Evolutionary conservation across 2,329 filamentous ascomycete species (phyloP), one percentile per base, ranked within the genome.

Genomic region (Neopestalotiopsis clavispora): DNA sequence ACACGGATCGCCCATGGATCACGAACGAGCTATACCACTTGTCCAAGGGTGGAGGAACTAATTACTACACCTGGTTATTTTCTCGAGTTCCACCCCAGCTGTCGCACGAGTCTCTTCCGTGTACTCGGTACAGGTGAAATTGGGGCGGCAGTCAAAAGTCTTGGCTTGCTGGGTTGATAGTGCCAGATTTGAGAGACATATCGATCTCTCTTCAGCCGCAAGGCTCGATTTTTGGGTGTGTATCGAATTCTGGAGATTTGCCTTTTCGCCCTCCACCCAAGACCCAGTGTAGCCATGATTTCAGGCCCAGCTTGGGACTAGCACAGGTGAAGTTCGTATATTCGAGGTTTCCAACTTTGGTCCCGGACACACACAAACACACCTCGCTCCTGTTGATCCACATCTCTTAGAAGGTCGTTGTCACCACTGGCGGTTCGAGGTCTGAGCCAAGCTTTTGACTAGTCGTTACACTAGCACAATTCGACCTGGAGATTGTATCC

Each of bases 1-100:
- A 62, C 59, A 62, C 59, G 59, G 59, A 62, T 62, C 59, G 30
- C 20, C 59, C 57, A 59, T 59, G 30, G 34, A 34, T 59, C n/a
- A 52, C 45, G 45, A 52, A 52, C 45, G 20, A n/a, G 45, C 45
- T 52, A 52, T 52, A 52, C n/a, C 23, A 28, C 34, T 38, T n/a
- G 45, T 52, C 14, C 14, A n/a, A n/a, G 9, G 45, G 23, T 28
- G 23, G n/a, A 52, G 45, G 14, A 52, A 20, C 45, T 52, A 52
- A 28, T 10, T 56, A 56, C 57, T 59, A 59, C 30, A 59, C 57
- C 28, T 34, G 57, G 23, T 28, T 28, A 28, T 52, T n/a, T 52
- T 17, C 45, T 30, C 20, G 57, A 59, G 57, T 14, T 7, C 12
- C 20, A 14, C 13, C 34, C 30, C 23, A 59, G 20, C 57, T 59